These are phyloP conservation scores for Hortiboletus flavorubellus DNA, from an alignment of 768 basidiomycete genomes.

Conservation along the genomic window DNA sequence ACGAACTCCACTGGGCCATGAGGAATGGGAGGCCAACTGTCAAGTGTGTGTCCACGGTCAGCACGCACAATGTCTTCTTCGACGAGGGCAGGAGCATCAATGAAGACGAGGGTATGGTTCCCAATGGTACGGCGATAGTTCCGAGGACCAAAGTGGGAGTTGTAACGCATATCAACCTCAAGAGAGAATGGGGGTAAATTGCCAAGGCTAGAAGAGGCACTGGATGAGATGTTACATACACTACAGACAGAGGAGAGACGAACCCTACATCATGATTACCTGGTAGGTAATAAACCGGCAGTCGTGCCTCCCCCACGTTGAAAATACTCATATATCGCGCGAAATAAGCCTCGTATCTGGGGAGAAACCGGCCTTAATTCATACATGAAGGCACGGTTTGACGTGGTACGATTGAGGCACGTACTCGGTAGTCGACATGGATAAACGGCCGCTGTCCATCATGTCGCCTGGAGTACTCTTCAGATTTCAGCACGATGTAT, in stretches of 20 bases:
- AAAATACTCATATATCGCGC: constrained; percentile 72
- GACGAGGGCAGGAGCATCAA: constrained; percentile 70
- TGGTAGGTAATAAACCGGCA: constrained; percentile 69
- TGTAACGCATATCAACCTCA: constrained; percentile 54
- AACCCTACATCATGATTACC: constrained; percentile 93
- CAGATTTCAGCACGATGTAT: neutral
- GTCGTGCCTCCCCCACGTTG: constrained; percentile 35
- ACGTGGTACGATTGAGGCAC: constrained; percentile 28
- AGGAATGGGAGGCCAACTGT: constrained; percentile 45
- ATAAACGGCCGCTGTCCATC: constrained; percentile 79
- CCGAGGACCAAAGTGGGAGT: constrained; percentile 70
- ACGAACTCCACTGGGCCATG: constrained; percentile 56
- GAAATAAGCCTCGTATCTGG: constrained; percentile 73
- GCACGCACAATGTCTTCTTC: constrained; percentile 66
- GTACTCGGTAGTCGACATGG: constrained; percentile 66
- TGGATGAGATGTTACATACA: constrained; percentile 1
- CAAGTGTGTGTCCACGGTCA: constrained; percentile 37
- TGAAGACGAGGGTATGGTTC: constrained; percentile 68
- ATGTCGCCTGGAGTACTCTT: constrained; percentile 51
- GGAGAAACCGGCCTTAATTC: constrained; percentile 5
- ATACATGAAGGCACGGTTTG: neutral
- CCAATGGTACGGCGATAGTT: constrained; percentile 62
- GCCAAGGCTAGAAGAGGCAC: constrained; percentile 26
- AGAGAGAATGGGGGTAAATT: constrained; percentile 34
- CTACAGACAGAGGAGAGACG: constrained; percentile 16